These are phyloP conservation scores for Umbelopsis sp. DNA, from an alignment of 192 early-diverging fungal species.

Conservation along the genomic window DNA sequence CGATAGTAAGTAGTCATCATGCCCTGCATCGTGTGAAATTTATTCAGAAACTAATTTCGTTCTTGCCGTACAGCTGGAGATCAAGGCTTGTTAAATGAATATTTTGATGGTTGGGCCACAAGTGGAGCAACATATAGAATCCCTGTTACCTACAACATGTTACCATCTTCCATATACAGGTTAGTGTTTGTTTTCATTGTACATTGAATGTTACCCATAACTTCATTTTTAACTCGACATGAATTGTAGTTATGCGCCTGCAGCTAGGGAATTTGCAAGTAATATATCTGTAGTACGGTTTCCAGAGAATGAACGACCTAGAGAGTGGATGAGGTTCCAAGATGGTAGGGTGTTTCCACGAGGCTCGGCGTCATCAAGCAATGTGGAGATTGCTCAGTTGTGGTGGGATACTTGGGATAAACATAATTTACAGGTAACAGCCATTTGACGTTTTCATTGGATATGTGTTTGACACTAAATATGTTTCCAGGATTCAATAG, in stretches of 20 bases:
- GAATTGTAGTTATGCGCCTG: slow-evolving; percentile 70
- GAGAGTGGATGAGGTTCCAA: slow-evolving; percentile 72
- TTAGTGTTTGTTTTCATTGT: slow-evolving; percentile 34
- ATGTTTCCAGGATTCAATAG: neutral
- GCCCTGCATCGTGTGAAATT: neutral
- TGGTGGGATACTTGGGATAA: slow-evolving; percentile 80
- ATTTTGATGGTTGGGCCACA: slow-evolving; percentile 78
- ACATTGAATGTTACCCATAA: neutral
- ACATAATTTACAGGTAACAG: slow-evolving; percentile 34
- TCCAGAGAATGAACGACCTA: slow-evolving; percentile 85
- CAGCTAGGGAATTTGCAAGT: slow-evolving; percentile 69
- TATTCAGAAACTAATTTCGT: neutral
- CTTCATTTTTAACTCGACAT: slow-evolving; percentile 10
- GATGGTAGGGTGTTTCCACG: slow-evolving; percentile 60
- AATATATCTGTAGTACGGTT: slow-evolving; percentile 85
- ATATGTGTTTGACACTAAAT: neutral
- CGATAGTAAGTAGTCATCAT: slow-evolving; percentile 64
- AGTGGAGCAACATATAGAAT: slow-evolving; percentile 61
- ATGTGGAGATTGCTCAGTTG: slow-evolving; percentile 53
- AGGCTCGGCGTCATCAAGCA: slow-evolving; percentile 51
- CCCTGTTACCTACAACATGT: slow-evolving; percentile 91
- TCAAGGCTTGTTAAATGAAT: slow-evolving; percentile 91
- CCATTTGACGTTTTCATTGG: too few relatives aligned
- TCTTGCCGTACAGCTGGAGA: slow-evolving; percentile 67
- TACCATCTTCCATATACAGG: slow-evolving; percentile 77